These are phyloP conservation scores for Staphylotrichum tortipilum DNA, from an alignment of 495 filamentous ascomycete genomes.

Conservation along the genomic window DNA sequence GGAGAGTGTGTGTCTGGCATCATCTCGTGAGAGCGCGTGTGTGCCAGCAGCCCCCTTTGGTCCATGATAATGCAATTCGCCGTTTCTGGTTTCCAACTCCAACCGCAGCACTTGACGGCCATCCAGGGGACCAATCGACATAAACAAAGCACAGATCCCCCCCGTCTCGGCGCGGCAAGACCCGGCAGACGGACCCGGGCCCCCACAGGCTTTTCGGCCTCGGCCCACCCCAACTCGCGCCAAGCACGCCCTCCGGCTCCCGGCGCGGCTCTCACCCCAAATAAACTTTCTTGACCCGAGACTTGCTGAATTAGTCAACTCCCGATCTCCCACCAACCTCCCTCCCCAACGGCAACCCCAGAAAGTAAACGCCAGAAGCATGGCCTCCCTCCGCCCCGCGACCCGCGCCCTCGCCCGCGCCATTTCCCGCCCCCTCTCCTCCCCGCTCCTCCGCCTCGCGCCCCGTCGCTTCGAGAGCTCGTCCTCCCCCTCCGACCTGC, in stretches of 20 bases:
- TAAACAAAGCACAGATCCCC: too few species aligned
- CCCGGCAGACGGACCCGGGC: background rate
- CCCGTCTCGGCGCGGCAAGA: background rate
- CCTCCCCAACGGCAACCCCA: background rate
- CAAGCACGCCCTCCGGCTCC: slow-evolving; percentile 1
- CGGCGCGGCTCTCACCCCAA: background rate
- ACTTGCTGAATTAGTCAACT: too few species aligned
- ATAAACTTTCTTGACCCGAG: background rate
- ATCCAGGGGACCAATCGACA: too few species aligned
- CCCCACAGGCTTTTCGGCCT: slow-evolving; percentile 7
- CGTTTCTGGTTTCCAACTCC: slow-evolving; percentile 11
- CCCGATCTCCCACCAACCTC: background rate
- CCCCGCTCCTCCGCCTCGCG: background rate
- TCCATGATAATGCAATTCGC: background rate
- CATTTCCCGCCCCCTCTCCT: background rate
- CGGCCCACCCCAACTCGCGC: slow-evolving; percentile 4
- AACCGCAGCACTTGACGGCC: too few species aligned
- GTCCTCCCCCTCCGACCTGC: slow-evolving; percentile 1
- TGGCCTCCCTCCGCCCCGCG: slow-evolving; percentile 10
- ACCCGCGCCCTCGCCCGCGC: slow-evolving; percentile 6
- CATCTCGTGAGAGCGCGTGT: background rate
- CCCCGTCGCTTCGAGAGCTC: slow-evolving; percentile 1
- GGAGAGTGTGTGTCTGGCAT: too few species aligned
- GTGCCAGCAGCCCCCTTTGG: background rate
- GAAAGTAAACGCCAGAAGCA: background rate